Evolutionary conservation across 2,329 filamentous ascomycete genomes (phyloP), one percentile per base, ranked within the genome.

Genomic region (Drechslerella dactyloides): DNA sequence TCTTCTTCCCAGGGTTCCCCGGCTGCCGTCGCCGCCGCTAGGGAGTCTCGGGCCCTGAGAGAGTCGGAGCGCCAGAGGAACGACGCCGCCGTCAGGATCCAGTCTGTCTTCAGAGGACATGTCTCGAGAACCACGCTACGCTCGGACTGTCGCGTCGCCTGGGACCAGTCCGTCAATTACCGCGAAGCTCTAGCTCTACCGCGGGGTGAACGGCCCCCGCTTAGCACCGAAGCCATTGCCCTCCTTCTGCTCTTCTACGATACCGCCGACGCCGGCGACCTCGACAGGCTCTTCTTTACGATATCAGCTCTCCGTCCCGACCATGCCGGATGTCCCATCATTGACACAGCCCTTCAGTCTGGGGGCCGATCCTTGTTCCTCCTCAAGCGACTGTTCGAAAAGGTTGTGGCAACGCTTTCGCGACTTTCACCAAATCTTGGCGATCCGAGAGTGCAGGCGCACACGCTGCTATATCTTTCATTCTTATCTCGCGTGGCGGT

Each of bases 211-310:
- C 30, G 21, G 21, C 15, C 19, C 44, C 24, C 19, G 15, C 50
- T 46, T 21, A 19, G 24, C 10, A 24, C 46, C 6, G 50, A 61
- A 30, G 35, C 51, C 17, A 19, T 66, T 13, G 68, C 68, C 3
- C 60, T 61, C 51, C 61, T 73, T 17, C 62, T 73, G 8, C 46
- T 56, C 6, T 73, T 73, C 51, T 73, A 50, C 35, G 37, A 65
- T 37, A 3, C 30, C 10, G 13, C 55, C 44, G 17, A 58, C 19
- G 10, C n/a, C 15, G 33, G 24, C 27, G 68, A 73, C 37, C 27
- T 65, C 15, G 21, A 51, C 13, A 37, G 68, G 7, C 51, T 73
- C 17, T 50, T 19, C 17, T 62, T 53, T 44, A 55, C 46, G 10
- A 27, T 62, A 17, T 48, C 62, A 6, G 30, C 51, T 6, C 42